Conservation (phyloP, 441 rosid species). For the Mallotus japonicus region DNA sequence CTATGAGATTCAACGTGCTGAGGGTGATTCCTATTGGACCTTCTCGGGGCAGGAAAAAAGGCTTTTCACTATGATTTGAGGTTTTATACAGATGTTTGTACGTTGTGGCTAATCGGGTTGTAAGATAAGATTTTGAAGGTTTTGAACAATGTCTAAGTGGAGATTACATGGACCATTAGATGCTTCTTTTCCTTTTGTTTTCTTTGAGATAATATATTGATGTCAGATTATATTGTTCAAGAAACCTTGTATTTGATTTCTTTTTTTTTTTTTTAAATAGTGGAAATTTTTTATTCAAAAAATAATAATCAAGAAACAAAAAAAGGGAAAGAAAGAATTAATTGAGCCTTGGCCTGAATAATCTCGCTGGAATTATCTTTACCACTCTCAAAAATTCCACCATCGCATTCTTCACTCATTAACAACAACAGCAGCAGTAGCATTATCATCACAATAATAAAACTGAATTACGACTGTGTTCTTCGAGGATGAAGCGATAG, state of each 20-base stretch:
- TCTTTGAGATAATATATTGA: neutral
- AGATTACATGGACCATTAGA: neutral
- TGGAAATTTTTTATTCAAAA: neutral
- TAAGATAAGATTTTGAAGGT: neutral
- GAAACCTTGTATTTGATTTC: neutral
- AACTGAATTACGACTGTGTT: too few species aligned
- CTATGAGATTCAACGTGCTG: slow-evolving; percentile 67
- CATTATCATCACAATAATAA: too few species aligned
- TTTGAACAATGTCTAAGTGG: slow-evolving; percentile 8
- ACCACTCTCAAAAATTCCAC: too few species aligned
- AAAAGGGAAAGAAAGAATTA: too few species aligned
- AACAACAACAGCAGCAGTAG: too few species aligned
- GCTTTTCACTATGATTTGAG: slow-evolving; percentile 30
- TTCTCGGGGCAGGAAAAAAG: slow-evolving; percentile 56
- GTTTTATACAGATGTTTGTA: neutral
- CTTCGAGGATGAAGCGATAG: too few species aligned
- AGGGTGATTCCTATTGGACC: slow-evolving; percentile 79
- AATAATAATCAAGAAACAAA: too few species aligned
- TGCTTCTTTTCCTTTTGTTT: neutral
- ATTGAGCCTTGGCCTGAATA: too few species aligned
- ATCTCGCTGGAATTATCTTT: too few species aligned
- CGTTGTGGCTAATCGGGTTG: neutral
- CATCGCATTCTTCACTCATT: too few species aligned
- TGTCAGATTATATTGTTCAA: neutral
- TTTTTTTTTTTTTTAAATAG: neutral